Percentiles rank a stretch among this genome's conserved stretches.
phyloP scores from a whole-genome alignment of 2,329 filamentous ascomycete genomes.

The Venturia oleaginea region DNA sequence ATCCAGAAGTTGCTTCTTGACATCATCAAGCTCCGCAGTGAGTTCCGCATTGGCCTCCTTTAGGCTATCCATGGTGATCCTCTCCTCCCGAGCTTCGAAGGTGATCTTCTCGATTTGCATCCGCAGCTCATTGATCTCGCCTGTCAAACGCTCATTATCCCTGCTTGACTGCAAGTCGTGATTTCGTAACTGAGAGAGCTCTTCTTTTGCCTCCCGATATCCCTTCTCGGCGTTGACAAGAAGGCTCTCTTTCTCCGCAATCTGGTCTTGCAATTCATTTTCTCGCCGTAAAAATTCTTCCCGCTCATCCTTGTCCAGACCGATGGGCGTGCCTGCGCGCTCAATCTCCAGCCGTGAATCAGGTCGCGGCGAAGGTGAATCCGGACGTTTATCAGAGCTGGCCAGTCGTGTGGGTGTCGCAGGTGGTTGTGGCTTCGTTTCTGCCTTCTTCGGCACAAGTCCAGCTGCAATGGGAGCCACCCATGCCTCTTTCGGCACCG shows the following conservation, averaged over 20 bases:
- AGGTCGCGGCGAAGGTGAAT: constrained; percentile 53
- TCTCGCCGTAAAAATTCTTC: constrained; percentile 92
- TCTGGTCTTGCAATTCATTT: constrained; percentile 94
- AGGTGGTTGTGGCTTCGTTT: constrained; percentile 33
- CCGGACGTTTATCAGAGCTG: constrained; percentile 29
- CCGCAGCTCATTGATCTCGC: constrained; percentile 83
- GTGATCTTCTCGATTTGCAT: constrained; percentile 95
- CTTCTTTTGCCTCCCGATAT: constrained; percentile 74
- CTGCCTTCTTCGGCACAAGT: constrained; percentile 38
- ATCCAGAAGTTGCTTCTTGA: constrained; percentile 92
- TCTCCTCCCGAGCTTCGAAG: constrained; percentile 93
- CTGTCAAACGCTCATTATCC: constrained; percentile 78
- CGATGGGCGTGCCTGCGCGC: constrained; percentile 74
- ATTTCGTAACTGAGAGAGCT: constrained; percentile 76
- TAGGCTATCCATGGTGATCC: constrained; percentile 94
- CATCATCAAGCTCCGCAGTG: constrained; percentile 81
- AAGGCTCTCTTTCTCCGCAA: constrained; percentile 83
- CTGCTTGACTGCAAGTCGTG: constrained; percentile 74
- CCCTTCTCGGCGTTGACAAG: constrained; percentile 71
- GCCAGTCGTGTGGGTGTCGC: constrained; percentile 12
- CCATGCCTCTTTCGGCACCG: constrained; percentile 85
- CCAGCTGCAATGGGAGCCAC: constrained; percentile 55
- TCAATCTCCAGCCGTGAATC: constrained; percentile 62
- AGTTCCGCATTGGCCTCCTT: constrained; percentile 95
- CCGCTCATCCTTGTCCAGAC: constrained; percentile 91